Evolutionary conservation across 2,329 filamentous ascomycete genomes (phyloP), one percentile per base, ranked within the genome.

Genomic region (Calonectria pteridis): DNA sequence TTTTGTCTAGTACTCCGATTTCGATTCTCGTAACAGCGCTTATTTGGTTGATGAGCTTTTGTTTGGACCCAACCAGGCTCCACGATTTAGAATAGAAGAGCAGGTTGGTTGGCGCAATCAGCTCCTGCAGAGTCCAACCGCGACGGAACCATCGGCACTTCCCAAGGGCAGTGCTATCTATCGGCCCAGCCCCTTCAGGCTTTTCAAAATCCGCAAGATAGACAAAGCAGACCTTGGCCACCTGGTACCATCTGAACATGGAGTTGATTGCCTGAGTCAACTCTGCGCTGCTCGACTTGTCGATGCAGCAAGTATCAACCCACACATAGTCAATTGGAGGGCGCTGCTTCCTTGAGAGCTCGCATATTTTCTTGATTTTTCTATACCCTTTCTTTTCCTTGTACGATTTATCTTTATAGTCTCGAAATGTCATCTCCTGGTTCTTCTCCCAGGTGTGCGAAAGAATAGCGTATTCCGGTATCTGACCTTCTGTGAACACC

Each of bases 241-340:
- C 69, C n/a, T 73, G 43, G 58, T 81, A 80, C 77, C 78, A 80
- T 14, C 43, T 67, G 64, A 67, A 67, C 64, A 67, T 67, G 46
- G 78, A 80, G 70, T 82, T 81, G 73, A 81, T 77, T 16, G 79
- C 76, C 64, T 81, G 79, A n/a, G 78, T 77, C 31, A 82, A 49
- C 62, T 82, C 81, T 16, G 78, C 69, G 16, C 73, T 73, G 29
- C 72, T 79, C 5, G 66, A 70, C 59, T 64, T 70, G 49, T 74
- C 70, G 16, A 53, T 65, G 49, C 28, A 55, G 40, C 64, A 67
- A 20, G 64, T 67, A 23, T 67, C 31, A 5, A 69, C 59, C 71
- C 67, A 73, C 11, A 70, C 26, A 59, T 73, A 73, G 5, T 75
- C 72, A 33, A 70, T 64, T 14, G 46, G 33, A 29, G 46, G 64